Base-by-base conservation (phyloP, 768 basidiomycete species). In the Gloeopeniophorella convolvens region DNA sequence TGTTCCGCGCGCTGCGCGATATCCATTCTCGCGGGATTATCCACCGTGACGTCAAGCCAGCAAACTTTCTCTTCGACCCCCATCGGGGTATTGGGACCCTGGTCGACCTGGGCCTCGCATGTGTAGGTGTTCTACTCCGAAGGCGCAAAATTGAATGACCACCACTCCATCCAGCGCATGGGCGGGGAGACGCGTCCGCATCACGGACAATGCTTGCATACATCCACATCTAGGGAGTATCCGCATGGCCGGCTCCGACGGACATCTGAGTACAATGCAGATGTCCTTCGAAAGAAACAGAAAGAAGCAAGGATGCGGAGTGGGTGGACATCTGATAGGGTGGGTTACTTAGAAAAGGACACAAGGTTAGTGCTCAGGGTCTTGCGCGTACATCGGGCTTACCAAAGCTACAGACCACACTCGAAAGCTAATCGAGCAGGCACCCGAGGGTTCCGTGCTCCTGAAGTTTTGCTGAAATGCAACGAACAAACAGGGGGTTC, bases 21-120 rank as follows among this genome's bases (percentile, higher is more conserved):
- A 85, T 92, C 21, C 94, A 98, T 64, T 70, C 80, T 10, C 75
- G 92, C 45, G 79, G 79, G 5, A 85, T 98, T 60, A 89, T 98
- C 44, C 95, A 98, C 65, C 89, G 95, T 37, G 95, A 98, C 66
- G 89, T 98, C 60, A 98, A 98, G 64, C 94, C 95, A 18, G 95
- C 94, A 52, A 98, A 98, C 66, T 98, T 98, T 65, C 75, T 98
- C 30, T 97, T 85, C 65, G 90, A 98, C 65, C 84, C 89, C n/a
- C 78, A 75, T 31, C 85, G 83, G 6, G 85, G 86, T 9, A 72
- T 82, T 11, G 96, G 96, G 20, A 87, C 86, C 0, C 70, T 99
- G 7, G 91, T 90, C 58, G 96, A 98, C 66, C 96, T 97, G 63
- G 96, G 96, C 16, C 76, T 99, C 3, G 96, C 96, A 8, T 91